These are phyloP conservation scores for Aspergillus indologenus DNA, from an alignment of 495 filamentous ascomycete species.

Conservation along the genomic window DNA sequence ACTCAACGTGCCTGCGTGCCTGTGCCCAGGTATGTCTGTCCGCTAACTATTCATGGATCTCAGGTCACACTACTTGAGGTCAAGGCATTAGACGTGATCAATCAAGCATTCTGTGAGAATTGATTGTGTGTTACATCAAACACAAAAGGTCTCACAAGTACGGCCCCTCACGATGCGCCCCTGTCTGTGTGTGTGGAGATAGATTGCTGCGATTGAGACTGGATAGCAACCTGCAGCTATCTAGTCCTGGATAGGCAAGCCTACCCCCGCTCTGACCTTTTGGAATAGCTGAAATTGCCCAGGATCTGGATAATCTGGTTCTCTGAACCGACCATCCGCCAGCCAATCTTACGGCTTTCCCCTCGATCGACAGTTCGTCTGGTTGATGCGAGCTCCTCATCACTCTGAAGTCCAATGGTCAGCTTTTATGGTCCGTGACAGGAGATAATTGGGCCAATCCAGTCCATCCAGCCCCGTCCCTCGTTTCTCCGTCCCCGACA, in stretches of 20 bases:
- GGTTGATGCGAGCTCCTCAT: neutral
- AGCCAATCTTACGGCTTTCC: neutral
- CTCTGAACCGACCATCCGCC: neutral
- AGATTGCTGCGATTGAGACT: neutral
- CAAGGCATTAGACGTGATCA: neutral
- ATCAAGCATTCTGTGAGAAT: neutral
- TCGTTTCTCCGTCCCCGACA: neutral
- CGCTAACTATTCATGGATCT: neutral
- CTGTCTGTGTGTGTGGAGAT: neutral
- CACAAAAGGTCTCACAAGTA: too few relatives aligned
- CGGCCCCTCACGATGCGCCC: too few relatives aligned
- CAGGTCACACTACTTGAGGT: neutral
- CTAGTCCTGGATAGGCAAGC: neutral
- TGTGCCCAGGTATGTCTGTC: neutral
- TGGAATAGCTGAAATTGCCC: neutral
- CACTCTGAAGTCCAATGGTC: neutral
- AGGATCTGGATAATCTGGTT: neutral
- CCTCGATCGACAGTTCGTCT: constrained; percentile 5
- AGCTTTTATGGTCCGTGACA: neutral
- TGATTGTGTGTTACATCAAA: too few relatives aligned
- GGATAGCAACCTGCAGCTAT: neutral
- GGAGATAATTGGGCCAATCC: neutral
- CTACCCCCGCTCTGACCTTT: neutral
- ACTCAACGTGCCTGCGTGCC: neutral
- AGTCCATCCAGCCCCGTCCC: constrained; percentile 4